Evolutionary conservation across 2,329 filamentous ascomycete genomes (phyloP), one percentile per base, ranked within the genome.

Genomic region (Scedosporium minutisporum): DNA sequence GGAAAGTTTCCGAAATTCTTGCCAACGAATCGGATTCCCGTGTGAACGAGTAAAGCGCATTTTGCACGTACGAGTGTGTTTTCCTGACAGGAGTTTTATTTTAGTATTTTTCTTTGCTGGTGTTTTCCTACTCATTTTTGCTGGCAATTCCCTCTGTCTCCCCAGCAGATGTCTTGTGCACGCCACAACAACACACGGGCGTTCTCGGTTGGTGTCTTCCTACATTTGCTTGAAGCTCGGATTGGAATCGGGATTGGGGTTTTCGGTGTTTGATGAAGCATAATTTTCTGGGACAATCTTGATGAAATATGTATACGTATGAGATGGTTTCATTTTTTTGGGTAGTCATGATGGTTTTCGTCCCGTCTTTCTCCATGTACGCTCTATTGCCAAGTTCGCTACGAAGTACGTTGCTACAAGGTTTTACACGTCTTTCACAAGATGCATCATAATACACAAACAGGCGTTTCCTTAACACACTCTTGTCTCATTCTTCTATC

Each of bases 1-100:
- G 78, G 41, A 79, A 79, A 66, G 86, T 87, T n/a, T 69, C 78
- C 29, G 18, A n/a, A 6, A 46, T 62, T 55, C 58, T 60, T 5
- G 29, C 14, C 9, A 41, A 55, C 51, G 27, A 48, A 38, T 58
- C 12, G 48, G 9, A 41, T 21, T 23, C 21, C 9, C n/a, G 51
- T 12, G 21, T 16, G 18, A 27, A 16, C 21, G 23, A 57, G 21
- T 57, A 57, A 21, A 18, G 16, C 9, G 18, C 44, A 10, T 12
- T 57, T 23, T 33, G 33, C 33, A 10, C 10, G 33, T 38, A 6
- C 10, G 33, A 38, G 33, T 38, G 33, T 57, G 14, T 57, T 23
- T 57, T 57, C 10, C 53, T 57, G n/a, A 7, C 23, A 18, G 23
- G n/a, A 18, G 16, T 57, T 57, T 41, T 58, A 7, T 42, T 42